Percentiles rank a stretch among this genome's conserved stretches.
Evolutionary conservation across 1,284 basidiomycete genomes (phyloP).

Genomic region (Puccinia horiana): DNA sequence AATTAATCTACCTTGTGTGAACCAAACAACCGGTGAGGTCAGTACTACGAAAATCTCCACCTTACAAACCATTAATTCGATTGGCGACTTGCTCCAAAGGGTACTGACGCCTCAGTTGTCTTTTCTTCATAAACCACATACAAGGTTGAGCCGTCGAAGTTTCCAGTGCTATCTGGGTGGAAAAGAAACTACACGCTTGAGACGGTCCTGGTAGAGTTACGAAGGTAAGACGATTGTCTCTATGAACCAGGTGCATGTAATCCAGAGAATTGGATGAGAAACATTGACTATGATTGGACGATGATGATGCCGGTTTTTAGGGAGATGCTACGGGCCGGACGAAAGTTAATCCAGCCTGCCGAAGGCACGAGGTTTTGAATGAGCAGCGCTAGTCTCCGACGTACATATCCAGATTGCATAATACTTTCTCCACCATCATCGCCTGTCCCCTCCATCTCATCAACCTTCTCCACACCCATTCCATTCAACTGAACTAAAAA

Average conservation of each 20-base stretch:
- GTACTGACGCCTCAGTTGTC: background rate
- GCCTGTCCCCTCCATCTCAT: background rate
- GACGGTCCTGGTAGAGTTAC: constrained; percentile 82
- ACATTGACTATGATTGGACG: background rate
- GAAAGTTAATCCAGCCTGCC: constrained; percentile 90
- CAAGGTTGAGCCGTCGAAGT: constrained; percentile 70
- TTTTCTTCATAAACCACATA: background rate
- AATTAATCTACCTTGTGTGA: constrained; percentile 95
- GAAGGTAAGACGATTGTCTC: constrained; percentile 65
- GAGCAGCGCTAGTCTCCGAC: no score
- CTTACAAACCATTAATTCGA: background rate
- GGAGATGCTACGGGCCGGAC: constrained; percentile 65
- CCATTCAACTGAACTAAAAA: no score
- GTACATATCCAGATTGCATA: no score
- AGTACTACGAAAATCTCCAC: background rate
- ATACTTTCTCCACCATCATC: background rate
- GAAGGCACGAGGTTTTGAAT: constrained; percentile 65
- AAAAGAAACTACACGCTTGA: constrained; percentile 75
- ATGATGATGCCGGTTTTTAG: background rate
- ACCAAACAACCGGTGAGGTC: constrained; percentile 51
- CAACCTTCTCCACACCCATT: no score
- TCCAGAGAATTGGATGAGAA: background rate
- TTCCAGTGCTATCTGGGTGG: constrained; percentile 75
- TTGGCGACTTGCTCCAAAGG: background rate
- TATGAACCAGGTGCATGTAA: background rate